Evolutionary conservation across 2,329 filamentous ascomycete species (phyloP), one percentile per base, ranked within the genome.

Genomic region (Neonectria ditissima): DNA sequence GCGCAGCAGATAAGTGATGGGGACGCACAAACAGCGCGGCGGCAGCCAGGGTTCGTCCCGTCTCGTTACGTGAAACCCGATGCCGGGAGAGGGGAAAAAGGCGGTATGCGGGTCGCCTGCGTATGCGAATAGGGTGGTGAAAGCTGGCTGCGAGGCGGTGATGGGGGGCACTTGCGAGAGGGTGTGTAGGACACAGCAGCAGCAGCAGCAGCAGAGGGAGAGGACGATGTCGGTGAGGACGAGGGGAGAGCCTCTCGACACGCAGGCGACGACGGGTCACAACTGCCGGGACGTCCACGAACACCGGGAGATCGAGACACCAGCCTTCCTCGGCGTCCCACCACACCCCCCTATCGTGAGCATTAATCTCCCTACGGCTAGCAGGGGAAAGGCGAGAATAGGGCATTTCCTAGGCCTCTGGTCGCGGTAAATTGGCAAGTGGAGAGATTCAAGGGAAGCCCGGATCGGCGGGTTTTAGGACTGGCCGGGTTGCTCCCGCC

Each of bases 1-100:
- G 26, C 59, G 53, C 59, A 62, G 53, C 58, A 61, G 43, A 52
- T 54, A 30, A 41, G n/a, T 45, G 24, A 59, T 10, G 44, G 45
- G 24, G 58, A 60, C 50, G 65, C 65, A 67, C 47, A 63, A 63
- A 51, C 65, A 67, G 48, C 65, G 11, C n/a, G 24, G 4, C 48
- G 65, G 62, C 58, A 47, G 43, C 54, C 47, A 59, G 52, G 58
- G 53, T 52, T 60, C 62, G 22, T 51, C 37, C n/a, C 50, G 45
- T 32, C 37, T 41, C 50, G 45, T 32, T 55, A 55, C 24, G 62
- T 32, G 48, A 32, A 59, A 63, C n/a, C 62, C 65, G 69, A 64
- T 69, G 65, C 63, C 14, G 10, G n/a, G n/a, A n/a, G n/a, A n/a
- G n/a, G n/a, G 16, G 28, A 30, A 56, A 62, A 62, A 57, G 39